These are phyloP conservation scores for Rhodotorula taiwanensis DNA, from an alignment of 768 basidiomycete genomes.

Conservation along the genomic window DNA sequence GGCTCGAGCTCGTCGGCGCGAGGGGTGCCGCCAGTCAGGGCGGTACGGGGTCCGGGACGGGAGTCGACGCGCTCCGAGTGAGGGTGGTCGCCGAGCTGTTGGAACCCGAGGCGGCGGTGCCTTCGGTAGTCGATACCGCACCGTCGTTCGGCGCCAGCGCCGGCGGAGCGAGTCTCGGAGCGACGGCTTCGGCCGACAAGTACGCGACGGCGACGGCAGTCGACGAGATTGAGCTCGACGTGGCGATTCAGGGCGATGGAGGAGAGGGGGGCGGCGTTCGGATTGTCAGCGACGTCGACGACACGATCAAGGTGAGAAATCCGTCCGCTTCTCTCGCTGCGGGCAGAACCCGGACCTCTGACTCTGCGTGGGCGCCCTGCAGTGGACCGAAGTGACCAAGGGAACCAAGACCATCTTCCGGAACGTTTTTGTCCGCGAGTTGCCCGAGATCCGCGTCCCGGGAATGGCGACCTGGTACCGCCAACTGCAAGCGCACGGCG, in stretches of 20 bases:
- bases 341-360: too few species aligned
- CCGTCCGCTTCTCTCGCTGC: background rate
- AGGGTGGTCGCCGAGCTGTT: conserved; percentile 27
- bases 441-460: conserved; percentile 59
- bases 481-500: conserved; percentile 49
- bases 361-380: background rate
- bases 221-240: conserved; percentile 18
- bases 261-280: conserved; percentile 21
- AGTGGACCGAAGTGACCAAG: conserved; percentile 59
- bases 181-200: background rate
- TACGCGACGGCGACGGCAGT: conserved; percentile 5
- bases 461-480: conserved; percentile 45
- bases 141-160: background rate
- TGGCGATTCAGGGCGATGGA: conserved; percentile 17
- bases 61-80: conserved; percentile 4
- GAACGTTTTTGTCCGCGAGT: conserved; percentile 79
- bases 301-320: conserved; percentile 33
- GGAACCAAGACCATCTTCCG: conserved; percentile 78
- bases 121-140: background rate
- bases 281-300: conserved; percentile 33
- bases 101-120: background rate
- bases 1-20: conserved; percentile 13
- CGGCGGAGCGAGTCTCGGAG: too few species aligned
- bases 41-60: background rate
- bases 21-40: background rate